Evolutionary conservation across 352 stramenopile genomes (phyloP).

Genomic region (Globisporangium cylindrosporum): DNA sequence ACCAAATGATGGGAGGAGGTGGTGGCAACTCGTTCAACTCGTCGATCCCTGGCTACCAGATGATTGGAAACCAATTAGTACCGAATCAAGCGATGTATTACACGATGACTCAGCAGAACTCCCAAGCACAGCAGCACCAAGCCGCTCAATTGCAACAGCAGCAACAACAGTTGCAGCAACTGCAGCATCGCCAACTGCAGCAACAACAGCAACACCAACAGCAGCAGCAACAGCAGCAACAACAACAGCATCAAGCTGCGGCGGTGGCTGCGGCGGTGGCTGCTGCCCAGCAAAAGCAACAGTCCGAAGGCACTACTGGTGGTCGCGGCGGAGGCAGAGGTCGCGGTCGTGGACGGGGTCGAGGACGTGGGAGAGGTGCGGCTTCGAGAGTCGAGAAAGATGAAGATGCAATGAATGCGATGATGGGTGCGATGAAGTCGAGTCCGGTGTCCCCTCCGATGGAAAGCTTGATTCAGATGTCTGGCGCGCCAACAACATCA

Average conservation of each 20-base stretch:
- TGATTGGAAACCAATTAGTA: slow-evolving; percentile 62
- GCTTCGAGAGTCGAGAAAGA: slow-evolving; percentile 23
- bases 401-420: slow-evolving; percentile 20
- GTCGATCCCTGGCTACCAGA: slow-evolving; percentile 54
- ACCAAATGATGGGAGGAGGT: slow-evolving; percentile 49
- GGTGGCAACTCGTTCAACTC: slow-evolving; percentile 43
- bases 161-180: slow-evolving; percentile 26
- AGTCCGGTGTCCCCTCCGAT: slow-evolving; percentile 26
- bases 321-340: slow-evolving; percentile 11
- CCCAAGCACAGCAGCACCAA: slow-evolving; percentile 36
- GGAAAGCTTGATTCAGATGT: slow-evolving; percentile 35
- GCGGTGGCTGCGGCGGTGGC: slow-evolving; percentile 10
- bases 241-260: slow-evolving; percentile 22
- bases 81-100: slow-evolving; percentile 63
- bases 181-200: slow-evolving; percentile 22
- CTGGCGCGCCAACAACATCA: slow-evolving; percentile 13
- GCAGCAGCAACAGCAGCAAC: slow-evolving; percentile 18
- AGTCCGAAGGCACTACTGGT: slow-evolving; percentile 9
- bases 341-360: slow-evolving; percentile 15
- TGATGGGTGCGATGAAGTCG: slow-evolving; percentile 26
- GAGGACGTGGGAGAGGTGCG: slow-evolving; percentile 13
- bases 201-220: slow-evolving; percentile 27
- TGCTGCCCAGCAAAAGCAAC: slow-evolving; percentile 16
- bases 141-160: slow-evolving; percentile 27
- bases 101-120: slow-evolving; percentile 35